Conservation (phyloP, 441 rosid species). For the Corymbia calophylla region DNA sequence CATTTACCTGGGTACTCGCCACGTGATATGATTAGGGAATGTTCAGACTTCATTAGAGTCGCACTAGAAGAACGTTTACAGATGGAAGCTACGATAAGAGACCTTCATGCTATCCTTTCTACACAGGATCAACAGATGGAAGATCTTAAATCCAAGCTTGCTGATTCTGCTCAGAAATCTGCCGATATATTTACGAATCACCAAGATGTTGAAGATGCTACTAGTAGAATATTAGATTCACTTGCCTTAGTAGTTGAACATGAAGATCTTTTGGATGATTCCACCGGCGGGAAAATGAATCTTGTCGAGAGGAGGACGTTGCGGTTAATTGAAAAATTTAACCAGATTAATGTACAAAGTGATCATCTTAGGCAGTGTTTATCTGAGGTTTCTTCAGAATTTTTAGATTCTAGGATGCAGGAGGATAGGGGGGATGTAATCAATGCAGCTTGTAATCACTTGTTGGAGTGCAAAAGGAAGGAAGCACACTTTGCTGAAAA, state of each 20-base stretch:
- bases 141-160: constrained; percentile 43
- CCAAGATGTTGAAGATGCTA: constrained; percentile 35
- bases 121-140: constrained; percentile 52
- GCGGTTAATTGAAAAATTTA: constrained; percentile 54
- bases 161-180: constrained; percentile 23
- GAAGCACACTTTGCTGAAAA: constrained; percentile 43
- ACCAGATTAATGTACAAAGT: constrained; percentile 49
- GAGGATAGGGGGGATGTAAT: constrained; percentile 52
- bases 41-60: constrained; percentile 34
- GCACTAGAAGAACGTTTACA: constrained; percentile 34
- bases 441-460: constrained; percentile 49
- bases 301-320: constrained; percentile 46
- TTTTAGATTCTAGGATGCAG: constrained; percentile 27
- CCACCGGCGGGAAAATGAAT: constrained; percentile 41
- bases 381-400: constrained; percentile 25
- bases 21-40: constrained; percentile 29
- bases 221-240: constrained; percentile 54
- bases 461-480: constrained; percentile 52
- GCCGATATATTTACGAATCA: constrained; percentile 16
- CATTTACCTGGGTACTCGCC: constrained; percentile 5
- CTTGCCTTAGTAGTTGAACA: constrained; percentile 50
- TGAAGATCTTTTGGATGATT: constrained; percentile 52
- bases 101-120: constrained; percentile 29
- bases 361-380: constrained; percentile 72
- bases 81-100: constrained; percentile 32